Evolutionary conservation across 2,329 filamentous ascomycete species (phyloP).

Genomic region (Colletotrichum neosansevieriae): DNA sequence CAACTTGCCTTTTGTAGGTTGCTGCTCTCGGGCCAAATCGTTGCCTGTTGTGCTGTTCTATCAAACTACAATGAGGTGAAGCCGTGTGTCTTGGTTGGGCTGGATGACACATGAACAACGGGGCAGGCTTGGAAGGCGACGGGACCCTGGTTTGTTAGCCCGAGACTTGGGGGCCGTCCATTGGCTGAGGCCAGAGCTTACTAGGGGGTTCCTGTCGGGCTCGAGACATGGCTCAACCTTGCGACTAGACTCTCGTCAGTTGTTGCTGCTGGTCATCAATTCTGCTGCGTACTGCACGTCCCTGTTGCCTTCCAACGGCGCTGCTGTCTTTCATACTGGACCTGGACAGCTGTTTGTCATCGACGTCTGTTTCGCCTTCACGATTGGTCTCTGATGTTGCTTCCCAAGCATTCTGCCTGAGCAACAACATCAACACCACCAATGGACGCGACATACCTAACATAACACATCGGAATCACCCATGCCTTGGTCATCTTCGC

Average conservation of each 20-base stretch:
- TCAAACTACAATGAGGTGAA: conserved; percentile 2
- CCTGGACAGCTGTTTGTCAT: background rate
- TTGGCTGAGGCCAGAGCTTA: conserved; percentile 6
- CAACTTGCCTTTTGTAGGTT: background rate
- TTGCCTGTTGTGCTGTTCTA: background rate
- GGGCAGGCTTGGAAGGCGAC: conserved; percentile 26
- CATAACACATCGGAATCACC: background rate
- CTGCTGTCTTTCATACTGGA: too few species aligned
- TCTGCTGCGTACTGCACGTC: background rate
- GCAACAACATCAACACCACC: conserved; percentile 5
- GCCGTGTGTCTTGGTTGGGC: background rate
- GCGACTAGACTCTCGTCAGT: background rate
- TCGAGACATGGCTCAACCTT: background rate
- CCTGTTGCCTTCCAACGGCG: background rate
- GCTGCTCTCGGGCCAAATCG: background rate
- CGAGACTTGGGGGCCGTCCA: conserved; percentile 13
- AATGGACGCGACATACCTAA: background rate
- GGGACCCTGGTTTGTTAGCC: conserved; percentile 22
- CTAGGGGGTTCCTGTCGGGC: conserved; percentile 19
- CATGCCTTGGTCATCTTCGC: background rate
- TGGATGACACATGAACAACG: conserved; percentile 31
- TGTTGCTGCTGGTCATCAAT: background rate
- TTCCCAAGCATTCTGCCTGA: background rate
- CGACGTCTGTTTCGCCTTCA: background rate
- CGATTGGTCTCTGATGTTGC: background rate